Evolutionary conservation across 23 red algal genomes (phyloP).

Genomic region (Agarophyton chilense): DNA sequence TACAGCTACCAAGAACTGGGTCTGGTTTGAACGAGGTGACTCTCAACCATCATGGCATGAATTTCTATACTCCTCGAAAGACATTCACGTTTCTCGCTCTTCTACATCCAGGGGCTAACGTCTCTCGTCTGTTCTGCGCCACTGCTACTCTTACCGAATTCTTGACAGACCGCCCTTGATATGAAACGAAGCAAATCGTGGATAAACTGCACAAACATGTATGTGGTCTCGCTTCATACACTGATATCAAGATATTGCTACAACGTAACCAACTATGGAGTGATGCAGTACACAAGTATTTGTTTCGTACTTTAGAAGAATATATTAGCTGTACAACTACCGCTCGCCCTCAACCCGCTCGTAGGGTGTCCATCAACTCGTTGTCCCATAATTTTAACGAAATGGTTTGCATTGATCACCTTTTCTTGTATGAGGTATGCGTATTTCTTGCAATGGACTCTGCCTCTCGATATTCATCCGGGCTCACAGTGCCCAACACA

Average conservation of each 20-base stretch:
- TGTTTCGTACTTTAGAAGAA: not conserved
- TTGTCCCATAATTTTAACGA: conserved; percentile 15
- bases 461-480: conserved; percentile 7
- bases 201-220: conserved; percentile 41
- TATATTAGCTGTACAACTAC: conserved; percentile 13
- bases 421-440: conserved; percentile 2
- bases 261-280: conserved; percentile 25
- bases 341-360: not conserved
- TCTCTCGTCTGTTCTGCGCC: not conserved
- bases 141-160: not conserved
- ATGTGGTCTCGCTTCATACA: conserved; percentile 1
- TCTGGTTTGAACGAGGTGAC: not conserved
- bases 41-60: not conserved
- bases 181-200: conserved; percentile 14
- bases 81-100: not conserved
- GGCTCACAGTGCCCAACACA: not conserved
- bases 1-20: not conserved
- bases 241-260: conserved; percentile 21
- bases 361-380: conserved; percentile 17
- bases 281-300: conserved; percentile 1
- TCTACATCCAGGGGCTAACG: not conserved
- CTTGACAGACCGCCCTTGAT: not conserved
- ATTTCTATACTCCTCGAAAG: not conserved
- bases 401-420: conserved; percentile 26
- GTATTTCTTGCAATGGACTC: conserved; percentile 41